Conservation (phyloP, 2,329 filamentous ascomycete species). For the Chalaropsis thielavioides region DNA sequence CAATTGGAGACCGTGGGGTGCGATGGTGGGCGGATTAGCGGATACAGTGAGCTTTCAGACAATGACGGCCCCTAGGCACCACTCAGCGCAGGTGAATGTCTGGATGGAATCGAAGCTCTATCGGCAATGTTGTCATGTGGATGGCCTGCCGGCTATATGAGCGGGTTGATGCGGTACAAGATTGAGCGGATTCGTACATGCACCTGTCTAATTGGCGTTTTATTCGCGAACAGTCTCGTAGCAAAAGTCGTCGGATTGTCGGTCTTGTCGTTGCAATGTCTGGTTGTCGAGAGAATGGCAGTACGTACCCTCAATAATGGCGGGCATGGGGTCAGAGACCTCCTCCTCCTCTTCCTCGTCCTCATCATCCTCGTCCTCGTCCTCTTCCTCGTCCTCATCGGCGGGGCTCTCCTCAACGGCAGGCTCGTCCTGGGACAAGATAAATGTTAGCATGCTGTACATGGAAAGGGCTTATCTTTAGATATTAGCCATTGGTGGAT, state of each 20-base stretch:
- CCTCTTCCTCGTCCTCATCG: slow-evolving; percentile 37
- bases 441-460: slow-evolving; percentile 24
- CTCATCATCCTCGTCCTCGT: slow-evolving; percentile 49
- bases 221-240: not conserved
- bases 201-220: not conserved
- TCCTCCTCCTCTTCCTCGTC: slow-evolving; percentile 70
- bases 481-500: not conserved
- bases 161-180: not conserved
- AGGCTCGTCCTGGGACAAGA: slow-evolving; percentile 21
- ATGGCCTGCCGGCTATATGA: not conserved
- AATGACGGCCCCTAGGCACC: not conserved
- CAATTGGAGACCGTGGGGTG: not conserved
- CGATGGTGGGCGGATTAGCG: not conserved
- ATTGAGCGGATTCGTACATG: not conserved
- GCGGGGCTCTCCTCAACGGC: slow-evolving; percentile 22
- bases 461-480: not conserved
- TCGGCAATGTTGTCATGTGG: not conserved
- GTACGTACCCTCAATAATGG: slow-evolving; percentile 74
- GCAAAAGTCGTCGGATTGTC: not conserved
- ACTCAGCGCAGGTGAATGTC: too few relatives aligned
- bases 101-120: not conserved
- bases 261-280: slow-evolving; percentile 4
- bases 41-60: not conserved
- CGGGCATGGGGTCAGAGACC: slow-evolving; percentile 74
- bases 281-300: slow-evolving; percentile 16